Base-by-base conservation (phyloP, 805 yeast species). In the Wickerhamomyces xylosicus region DNA sequence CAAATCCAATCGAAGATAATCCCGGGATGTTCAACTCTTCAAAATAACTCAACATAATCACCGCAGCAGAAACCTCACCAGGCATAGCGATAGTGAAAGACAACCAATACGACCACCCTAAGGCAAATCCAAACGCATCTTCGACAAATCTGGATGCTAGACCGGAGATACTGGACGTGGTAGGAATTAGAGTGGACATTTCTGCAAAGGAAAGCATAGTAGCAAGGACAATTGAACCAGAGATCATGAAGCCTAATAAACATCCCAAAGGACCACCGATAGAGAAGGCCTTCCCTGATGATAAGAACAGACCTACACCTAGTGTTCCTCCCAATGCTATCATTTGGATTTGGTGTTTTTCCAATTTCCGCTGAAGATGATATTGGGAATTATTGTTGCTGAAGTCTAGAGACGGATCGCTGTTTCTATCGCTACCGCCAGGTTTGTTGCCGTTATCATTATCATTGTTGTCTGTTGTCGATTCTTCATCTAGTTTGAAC, bases 231-330 rank as follows among this genome's bases (percentile, higher is more conserved):
- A 83, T 64, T 2, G 74, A 51, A 0, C 89, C 92, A 20, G 84
- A 69, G 9, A 82, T 59, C 0, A 69, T 40, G 52, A 77, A 82
- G 2, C 90, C 89, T 13, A 83, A 47, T 5, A 83, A 58, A 8
- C 85, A 74, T 0, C 94, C 94, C 38, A 83, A 61, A 1, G 90
- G 90, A 2, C 94, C 94, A 2, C 84, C 81, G 15, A 77, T 76
- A 16, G 77, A 67, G 38, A 83, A 69, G 1, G 86, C 83, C 49
- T 81, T 79, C 3, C 92, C 89, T 6, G 82, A 72, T 33, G 79
- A 74, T 19, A 83, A 59, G 41, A 79, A 69, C 16, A 83, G 57
- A 0, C 94, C 92, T 14, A 83, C 90, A 1, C 92, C 92, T 5
- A 83, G 56, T 0, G 89, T 80, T 2, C 87, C 90, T 3, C 87